Evolutionary conservation across 306 rosid species (phyloP), one percentile per base, ranked within the genome.

Genomic region (Senna siamea): DNA sequence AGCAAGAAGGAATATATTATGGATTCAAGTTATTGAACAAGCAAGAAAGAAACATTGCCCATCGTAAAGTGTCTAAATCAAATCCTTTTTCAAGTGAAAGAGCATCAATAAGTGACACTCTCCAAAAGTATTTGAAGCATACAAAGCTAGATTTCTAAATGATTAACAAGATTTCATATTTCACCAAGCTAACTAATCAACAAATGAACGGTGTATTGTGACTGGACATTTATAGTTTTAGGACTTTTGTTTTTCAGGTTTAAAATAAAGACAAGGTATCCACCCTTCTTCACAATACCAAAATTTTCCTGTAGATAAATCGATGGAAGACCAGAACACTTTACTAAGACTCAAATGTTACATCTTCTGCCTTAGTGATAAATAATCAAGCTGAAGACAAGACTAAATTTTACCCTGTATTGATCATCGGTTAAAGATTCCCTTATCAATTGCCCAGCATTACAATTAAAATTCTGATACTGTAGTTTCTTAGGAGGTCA

Each of bases 291-390:
- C 13, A 44, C 61, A 44, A 14, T 23, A 70, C 70, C 74, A 44
- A 56, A 41, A 46, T 54, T 60, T 64, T 34, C 62, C n/a, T 60
- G 28, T 34, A 69, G 34, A 22, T 52, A n/a, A n/a, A n/a, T n/a
- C n/a, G n/a, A n/a, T n/a, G n/a, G n/a, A 74, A 74, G 65, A 68
- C 26, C 47, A 61, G 22, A 65, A 67, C 44, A 43, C 61, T 58
- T 37, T 15, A 28, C 9, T 18, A 19, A 32, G 68, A 18, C 54
- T 62, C 22, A 18, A 34, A 67, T 52, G 40, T 47, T 48, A n/a
- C 61, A 30, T 37, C 72, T n/a, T n/a, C n/a, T n/a, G n/a, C n/a
- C n/a, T n/a, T n/a, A n/a, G n/a, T 59, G 11, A 18, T 28, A 34
- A n/a, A 58, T 26, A 58, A 40, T 41, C 60, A 54, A 56, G 15